Conservation (phyloP, 2,329 filamentous ascomycete genomes). For the Seiridium unicorne region DNA sequence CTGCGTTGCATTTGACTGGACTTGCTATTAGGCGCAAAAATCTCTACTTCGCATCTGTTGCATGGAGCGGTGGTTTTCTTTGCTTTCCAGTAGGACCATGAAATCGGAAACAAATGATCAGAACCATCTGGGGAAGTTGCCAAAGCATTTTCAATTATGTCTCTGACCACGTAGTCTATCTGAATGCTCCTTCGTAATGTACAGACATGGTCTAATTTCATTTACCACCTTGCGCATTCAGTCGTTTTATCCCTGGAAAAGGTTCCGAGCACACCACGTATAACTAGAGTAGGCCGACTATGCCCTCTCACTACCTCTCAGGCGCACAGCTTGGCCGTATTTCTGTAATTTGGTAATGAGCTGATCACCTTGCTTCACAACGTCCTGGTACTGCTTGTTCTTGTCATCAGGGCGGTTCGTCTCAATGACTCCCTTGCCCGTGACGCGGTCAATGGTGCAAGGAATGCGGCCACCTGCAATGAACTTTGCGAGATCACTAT, state of each 20-base stretch:
- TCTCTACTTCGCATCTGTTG: too few species aligned
- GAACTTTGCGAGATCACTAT: constrained; percentile 90
- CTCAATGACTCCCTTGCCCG: constrained; percentile 95
- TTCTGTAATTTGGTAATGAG: constrained; percentile 99
- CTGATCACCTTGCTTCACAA: constrained; percentile 95
- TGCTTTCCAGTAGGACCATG: too few species aligned
- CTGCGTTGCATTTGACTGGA: too few species aligned
- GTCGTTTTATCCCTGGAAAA: not conserved
- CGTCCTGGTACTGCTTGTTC: constrained; percentile 99
- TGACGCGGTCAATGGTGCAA: constrained; percentile 96
- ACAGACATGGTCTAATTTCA: not conserved
- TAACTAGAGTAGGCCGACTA: constrained; percentile 35
- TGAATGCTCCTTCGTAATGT: not conserved
- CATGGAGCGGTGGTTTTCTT: too few species aligned
- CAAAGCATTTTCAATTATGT: not conserved
- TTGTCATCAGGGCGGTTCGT: constrained; percentile 98
- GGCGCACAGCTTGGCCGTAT: constrained; percentile 92
- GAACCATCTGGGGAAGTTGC: too few species aligned
- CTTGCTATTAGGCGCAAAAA: too few species aligned
- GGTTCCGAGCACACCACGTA: not conserved
- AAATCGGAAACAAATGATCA: too few species aligned
- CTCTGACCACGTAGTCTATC: not conserved
- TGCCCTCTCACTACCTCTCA: constrained; percentile 91
- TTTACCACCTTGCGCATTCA: not conserved
- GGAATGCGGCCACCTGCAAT: constrained; percentile 92